Base-by-base conservation (phyloP, 495 filamentous ascomycete species). In the Talaromyces stipitatus region DNA sequence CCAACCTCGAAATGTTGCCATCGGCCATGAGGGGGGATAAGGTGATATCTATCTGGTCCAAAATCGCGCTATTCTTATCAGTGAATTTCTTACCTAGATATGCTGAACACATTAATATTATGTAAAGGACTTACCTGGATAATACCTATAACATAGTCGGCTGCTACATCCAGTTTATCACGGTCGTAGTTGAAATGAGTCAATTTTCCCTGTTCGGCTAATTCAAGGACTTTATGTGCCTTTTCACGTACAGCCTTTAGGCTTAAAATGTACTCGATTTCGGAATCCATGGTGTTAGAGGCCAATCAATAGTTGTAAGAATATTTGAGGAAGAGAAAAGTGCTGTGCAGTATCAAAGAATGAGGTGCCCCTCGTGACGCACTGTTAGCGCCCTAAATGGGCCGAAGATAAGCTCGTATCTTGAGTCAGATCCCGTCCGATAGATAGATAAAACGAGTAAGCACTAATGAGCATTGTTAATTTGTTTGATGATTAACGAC, bases 1-100 rank as follows among this genome's bases (percentile, higher is more conserved):
- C 91, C 91, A 54, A 92, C 84, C 50, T 88, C 85, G 63, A 96
- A 96, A 66, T 96, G 91, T 69, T 96, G 91, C 83, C 91, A 91
- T 29, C 91, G 80, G 50, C 91, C 91, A 65, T 95, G 90, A 10
- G 86, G 83, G 3, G 91, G 91, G 32, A 75, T 75, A 1, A 58
- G 51, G 43, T 80, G 55, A 60, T 78, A 83, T 36, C 56, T 62
- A 60, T 81, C 72, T 0, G 80, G 79, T 22, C 76, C 78, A 58
- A 76, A 82, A 63, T 83, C 80, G 51, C 80, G 70, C 33, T 36
- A 36, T 36, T 36, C 33, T n/a, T 16, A 3, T 36, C 5, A 36
- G 7, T 36, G 12, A 36, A 14, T 36, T 36, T 8, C 2, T 4
- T 12, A 33, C 8, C 4, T 8, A 33, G 8, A 12, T 33, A 2